Conservation (phyloP, 352 stramenopile genomes). For the Phytophthora uliginosa region DNA sequence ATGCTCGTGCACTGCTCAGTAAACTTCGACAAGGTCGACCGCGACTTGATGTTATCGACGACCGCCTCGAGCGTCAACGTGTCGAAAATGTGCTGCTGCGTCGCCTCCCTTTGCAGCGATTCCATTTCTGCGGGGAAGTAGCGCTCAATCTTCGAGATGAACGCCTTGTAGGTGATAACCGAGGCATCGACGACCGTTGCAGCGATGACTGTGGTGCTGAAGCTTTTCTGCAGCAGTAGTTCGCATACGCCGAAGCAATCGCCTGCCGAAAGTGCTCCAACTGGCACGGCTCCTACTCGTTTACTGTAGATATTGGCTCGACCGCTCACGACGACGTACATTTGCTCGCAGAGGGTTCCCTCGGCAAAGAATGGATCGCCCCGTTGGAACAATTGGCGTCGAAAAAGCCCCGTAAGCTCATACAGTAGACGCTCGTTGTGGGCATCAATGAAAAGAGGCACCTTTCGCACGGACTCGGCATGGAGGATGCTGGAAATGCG, state of each 20-base stretch:
- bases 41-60: constrained; percentile 57
- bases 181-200: constrained; percentile 65
- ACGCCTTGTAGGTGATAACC: constrained; percentile 58
- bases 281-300: constrained; percentile 42
- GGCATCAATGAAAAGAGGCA: constrained; percentile 68
- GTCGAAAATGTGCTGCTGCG: constrained; percentile 63
- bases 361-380: constrained; percentile 70
- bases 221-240: constrained; percentile 69
- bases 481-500: constrained; percentile 81
- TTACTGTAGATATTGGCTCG: constrained; percentile 71
- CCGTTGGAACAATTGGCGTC: constrained; percentile 69
- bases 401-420: constrained; percentile 78
- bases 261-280: constrained; percentile 63
- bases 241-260: constrained; percentile 76
- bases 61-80: constrained; percentile 58
- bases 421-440: constrained; percentile 67
- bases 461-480: constrained; percentile 67
- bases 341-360: constrained; percentile 73
- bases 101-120: constrained; percentile 42
- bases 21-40: constrained; percentile 54
- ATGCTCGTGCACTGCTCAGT: constrained; percentile 68
- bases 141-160: constrained; percentile 54
- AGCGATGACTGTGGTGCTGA: constrained; percentile 58
- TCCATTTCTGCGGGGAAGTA: constrained; percentile 60
- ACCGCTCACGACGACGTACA: constrained; percentile 75